phyloP scores from a whole-genome alignment of 192 early-diverging fungal genomes.

The Coemansia sp. region DNA sequence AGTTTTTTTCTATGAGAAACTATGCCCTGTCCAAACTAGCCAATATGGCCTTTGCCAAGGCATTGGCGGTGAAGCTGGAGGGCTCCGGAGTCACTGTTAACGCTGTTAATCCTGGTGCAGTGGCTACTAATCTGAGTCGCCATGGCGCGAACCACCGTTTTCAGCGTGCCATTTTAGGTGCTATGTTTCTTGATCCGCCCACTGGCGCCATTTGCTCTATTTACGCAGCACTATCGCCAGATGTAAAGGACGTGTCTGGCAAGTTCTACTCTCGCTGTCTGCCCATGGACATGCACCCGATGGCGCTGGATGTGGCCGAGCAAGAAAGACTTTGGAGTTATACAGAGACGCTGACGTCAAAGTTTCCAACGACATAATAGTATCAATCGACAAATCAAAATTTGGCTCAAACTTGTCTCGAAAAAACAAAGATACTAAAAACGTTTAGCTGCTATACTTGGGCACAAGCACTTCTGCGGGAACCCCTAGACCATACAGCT shows the following conservation, averaged over 20 bases:
- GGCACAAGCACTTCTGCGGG: constrained; percentile 1
- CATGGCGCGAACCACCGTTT: neutral
- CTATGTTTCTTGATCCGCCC: constrained; percentile 1
- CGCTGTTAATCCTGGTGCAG: constrained; percentile 14
- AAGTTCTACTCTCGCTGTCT: constrained; percentile 8
- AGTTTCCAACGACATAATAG: neutral
- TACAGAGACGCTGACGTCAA: constrained; percentile 10
- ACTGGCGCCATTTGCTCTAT: constrained; percentile 11
- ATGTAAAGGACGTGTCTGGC: constrained; percentile 10
- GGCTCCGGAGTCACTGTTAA: constrained; percentile 14
- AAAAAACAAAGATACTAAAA: neutral
- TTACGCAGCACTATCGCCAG: constrained; percentile 9
- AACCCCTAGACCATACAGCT: neutral
- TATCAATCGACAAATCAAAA: neutral
- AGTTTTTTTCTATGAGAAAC: constrained; percentile 5
- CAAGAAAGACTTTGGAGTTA: constrained; percentile 27
- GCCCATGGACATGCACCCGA: constrained; percentile 11
- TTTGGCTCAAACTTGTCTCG: neutral
- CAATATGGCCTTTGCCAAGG: constrained; percentile 17
- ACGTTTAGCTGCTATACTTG: constrained; percentile 6
- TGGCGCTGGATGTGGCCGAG: constrained; percentile 4
- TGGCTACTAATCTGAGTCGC: constrained; percentile 7
- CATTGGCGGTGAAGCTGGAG: constrained; percentile 12
- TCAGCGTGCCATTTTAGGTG: neutral
- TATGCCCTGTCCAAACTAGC: constrained; percentile 23